Conservation (phyloP, 2,329 filamentous ascomycete genomes). For the Paracorniculantispora psalliotae region DNA sequence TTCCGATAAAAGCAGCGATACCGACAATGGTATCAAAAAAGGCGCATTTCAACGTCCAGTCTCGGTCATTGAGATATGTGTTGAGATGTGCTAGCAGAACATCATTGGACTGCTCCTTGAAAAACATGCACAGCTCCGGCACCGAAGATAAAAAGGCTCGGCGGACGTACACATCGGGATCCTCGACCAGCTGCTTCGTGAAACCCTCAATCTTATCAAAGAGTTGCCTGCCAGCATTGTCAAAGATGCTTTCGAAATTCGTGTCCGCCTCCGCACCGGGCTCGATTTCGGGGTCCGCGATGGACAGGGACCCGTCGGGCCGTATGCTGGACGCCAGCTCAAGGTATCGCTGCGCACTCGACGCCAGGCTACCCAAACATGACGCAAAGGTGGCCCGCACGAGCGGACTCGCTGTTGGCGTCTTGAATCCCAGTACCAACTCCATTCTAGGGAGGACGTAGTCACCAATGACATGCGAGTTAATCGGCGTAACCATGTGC, state of each 20-base stretch:
- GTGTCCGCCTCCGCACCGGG: constrained; percentile 61
- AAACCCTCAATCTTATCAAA: constrained; percentile 81
- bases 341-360: constrained; percentile 77
- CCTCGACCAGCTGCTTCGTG: constrained; percentile 84
- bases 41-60: constrained; percentile 94
- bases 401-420: constrained; percentile 53
- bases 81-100: constrained; percentile 95
- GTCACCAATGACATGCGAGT: constrained; percentile 64
- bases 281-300: constrained; percentile 74
- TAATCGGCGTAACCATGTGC: constrained; percentile 75
- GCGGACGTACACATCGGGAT: constrained; percentile 77
- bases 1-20: constrained; percentile 85
- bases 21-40: constrained; percentile 96
- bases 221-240: constrained; percentile 78
- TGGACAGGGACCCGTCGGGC: constrained; percentile 74
- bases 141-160: constrained; percentile 90
- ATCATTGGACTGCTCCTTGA: constrained; percentile 87
- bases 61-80: constrained; percentile 91
- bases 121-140: constrained; percentile 88
- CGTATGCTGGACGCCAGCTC: constrained; percentile 86
- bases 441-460: constrained; percentile 64
- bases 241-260: constrained; percentile 78
- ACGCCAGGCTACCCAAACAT: constrained; percentile 82
- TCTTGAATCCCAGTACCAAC: constrained; percentile 42
- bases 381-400: constrained; percentile 90